Percentiles rank a stretch among this genome's conserved stretches.
These are phyloP conservation scores for Cicer bijugum DNA, from an alignment of 306 rosid genomes.

Conservation along the genomic window DNA sequence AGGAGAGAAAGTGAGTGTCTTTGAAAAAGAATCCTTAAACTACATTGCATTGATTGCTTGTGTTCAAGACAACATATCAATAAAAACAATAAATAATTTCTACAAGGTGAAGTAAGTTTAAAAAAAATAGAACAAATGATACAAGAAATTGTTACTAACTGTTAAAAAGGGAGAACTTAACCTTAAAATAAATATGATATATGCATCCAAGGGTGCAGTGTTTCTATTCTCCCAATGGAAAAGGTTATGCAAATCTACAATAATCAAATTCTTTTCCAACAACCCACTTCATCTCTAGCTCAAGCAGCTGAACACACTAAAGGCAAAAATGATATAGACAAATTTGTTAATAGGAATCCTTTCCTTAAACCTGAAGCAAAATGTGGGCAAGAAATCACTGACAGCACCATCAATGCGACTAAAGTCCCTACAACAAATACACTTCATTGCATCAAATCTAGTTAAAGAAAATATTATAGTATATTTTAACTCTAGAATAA, in stretches of 20 bases:
- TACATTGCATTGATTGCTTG: too few relatives aligned
- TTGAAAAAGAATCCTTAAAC: too few relatives aligned
- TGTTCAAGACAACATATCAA: too few relatives aligned
- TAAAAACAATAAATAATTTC: background rate
- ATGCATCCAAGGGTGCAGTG: conserved; percentile 28
- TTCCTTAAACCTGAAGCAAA: conserved; percentile 22
- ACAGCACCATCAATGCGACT: conserved; percentile 29
- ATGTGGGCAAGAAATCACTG: background rate
- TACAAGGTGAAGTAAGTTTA: background rate
- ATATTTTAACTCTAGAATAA: background rate
- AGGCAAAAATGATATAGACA: conserved; percentile 36
- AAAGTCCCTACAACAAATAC: conserved; percentile 43
- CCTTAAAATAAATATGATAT: conserved; percentile 9
- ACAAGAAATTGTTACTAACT: background rate
- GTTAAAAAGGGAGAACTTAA: background rate
- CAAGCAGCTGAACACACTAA: conserved; percentile 26
- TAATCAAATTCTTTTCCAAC: conserved; percentile 36
- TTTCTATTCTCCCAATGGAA: conserved; percentile 38
- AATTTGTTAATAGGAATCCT: conserved; percentile 10
- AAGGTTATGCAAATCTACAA: conserved; percentile 32
- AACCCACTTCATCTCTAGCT: conserved; percentile 27
- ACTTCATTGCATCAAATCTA: background rate
- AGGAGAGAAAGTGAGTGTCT: too few relatives aligned
- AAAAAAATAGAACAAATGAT: background rate
- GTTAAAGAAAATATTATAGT: background rate